These are phyloP conservation scores for Zelopaecilomyces penicillatus DNA, from an alignment of 2,329 filamentous ascomycete species.

Conservation along the genomic window DNA sequence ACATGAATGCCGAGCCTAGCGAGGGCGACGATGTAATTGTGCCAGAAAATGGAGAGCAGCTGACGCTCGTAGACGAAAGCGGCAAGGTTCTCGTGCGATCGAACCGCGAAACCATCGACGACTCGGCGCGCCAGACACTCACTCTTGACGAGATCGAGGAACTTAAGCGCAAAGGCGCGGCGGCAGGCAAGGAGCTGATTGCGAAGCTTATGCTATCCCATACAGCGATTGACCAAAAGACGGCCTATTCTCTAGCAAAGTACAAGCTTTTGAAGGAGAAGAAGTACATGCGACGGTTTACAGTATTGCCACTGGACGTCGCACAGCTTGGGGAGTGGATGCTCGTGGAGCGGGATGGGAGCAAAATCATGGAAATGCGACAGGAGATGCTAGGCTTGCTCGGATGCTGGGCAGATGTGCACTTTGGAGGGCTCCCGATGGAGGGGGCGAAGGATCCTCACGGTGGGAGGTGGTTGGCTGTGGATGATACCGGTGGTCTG, in stretches of 20 bases:
- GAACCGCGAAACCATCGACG: slow-evolving; percentile 52
- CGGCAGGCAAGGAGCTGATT: slow-evolving; percentile 81
- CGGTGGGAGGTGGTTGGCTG: slow-evolving; percentile 61
- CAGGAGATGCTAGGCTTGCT: slow-evolving; percentile 76
- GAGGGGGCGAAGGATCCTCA: slow-evolving; percentile 19
- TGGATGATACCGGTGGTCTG: slow-evolving; percentile 81
- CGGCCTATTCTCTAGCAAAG: slow-evolving; percentile 84
- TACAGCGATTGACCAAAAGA: slow-evolving; percentile 86
- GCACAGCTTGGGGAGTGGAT: slow-evolving; percentile 67
- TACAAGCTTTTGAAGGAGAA: slow-evolving; percentile 91
- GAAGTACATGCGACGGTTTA: slow-evolving; percentile 87
- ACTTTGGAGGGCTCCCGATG: slow-evolving; percentile 41
- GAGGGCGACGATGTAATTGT: slow-evolving; percentile 36
- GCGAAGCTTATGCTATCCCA: slow-evolving; percentile 89
- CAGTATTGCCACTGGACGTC: slow-evolving; percentile 75
- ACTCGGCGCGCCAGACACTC: slow-evolving; percentile 63
- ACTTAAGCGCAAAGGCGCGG: slow-evolving; percentile 62
- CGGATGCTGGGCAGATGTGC: slow-evolving; percentile 84
- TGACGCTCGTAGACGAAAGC: slow-evolving; percentile 35
- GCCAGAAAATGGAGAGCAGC: slow-evolving; percentile 30
- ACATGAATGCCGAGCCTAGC: slow-evolving; percentile 26
- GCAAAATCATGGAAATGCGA: slow-evolving; percentile 75
- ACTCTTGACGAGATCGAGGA: slow-evolving; percentile 69
- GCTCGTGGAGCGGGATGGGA: slow-evolving; percentile 69
- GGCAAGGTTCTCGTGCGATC: slow-evolving; percentile 43